phyloP scores from a whole-genome alignment of 2,329 filamentous ascomycete species.

The Colletotrichum sublineola region DNA sequence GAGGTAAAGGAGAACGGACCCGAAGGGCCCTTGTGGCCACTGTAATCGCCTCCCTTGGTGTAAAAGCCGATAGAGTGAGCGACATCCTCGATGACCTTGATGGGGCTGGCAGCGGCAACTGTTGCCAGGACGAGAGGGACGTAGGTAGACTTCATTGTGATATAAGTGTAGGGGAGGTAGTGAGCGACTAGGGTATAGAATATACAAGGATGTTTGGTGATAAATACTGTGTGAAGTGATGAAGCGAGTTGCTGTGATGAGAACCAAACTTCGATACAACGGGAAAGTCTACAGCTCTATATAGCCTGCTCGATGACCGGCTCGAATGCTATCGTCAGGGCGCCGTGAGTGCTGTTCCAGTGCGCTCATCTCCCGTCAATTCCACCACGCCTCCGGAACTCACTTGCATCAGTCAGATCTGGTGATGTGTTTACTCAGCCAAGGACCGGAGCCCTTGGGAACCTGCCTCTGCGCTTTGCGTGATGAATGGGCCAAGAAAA shows the following conservation, averaged over 20 bases:
- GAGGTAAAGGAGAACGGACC: conserved; percentile 60
- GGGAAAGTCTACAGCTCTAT: not conserved
- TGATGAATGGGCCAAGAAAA: conserved; percentile 37
- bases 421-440: conserved; percentile 25
- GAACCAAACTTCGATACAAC: too few species aligned
- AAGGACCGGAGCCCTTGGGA: conserved; percentile 14
- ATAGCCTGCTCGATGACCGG: not conserved
- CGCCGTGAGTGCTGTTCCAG: not conserved
- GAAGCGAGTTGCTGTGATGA: not conserved
- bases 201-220: not conserved
- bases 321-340: not conserved
- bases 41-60: conserved; percentile 40
- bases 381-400: not conserved
- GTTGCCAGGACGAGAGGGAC: conserved; percentile 23
- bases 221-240: not conserved
- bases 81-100: conserved; percentile 19
- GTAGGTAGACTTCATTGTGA: conserved; percentile 32
- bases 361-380: conserved; percentile 10
- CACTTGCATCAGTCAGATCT: not conserved
- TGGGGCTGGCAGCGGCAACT: conserved; percentile 23
- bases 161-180: too few species aligned
- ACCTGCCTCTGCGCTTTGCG: not conserved
- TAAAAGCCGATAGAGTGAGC: conserved; percentile 31
- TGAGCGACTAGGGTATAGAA: not conserved
- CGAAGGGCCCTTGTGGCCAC: conserved; percentile 7